These are phyloP conservation scores for Salix arbutifolia DNA, from an alignment of 345 rosid genomes.

Conservation along the genomic window DNA sequence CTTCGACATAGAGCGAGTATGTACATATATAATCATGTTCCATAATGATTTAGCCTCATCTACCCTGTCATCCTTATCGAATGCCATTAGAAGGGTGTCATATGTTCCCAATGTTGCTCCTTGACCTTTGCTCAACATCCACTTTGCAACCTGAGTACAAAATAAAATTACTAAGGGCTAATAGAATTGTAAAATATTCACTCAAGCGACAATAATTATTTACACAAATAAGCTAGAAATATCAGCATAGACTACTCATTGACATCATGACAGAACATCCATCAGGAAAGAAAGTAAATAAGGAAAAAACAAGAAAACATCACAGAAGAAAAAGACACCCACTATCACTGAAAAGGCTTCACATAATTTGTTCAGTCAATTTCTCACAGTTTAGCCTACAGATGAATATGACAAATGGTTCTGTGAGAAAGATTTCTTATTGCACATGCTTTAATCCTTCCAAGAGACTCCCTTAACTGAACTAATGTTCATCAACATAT, in stretches of 20 bases:
- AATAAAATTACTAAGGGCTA: neutral
- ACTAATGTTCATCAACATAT: neutral
- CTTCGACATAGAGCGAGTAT: conserved; percentile 75
- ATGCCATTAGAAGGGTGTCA: conserved; percentile 71
- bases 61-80: conserved; percentile 68
- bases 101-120: conserved; percentile 87
- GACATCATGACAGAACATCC: too few relatives aligned
- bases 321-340: too few relatives aligned
- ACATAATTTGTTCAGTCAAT: too few relatives aligned
- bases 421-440: neutral
- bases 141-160: conserved; percentile 66
- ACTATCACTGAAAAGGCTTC: too few relatives aligned
- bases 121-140: conserved; percentile 97
- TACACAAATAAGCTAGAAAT: neutral
- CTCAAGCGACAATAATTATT: neutral
- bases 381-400: too few relatives aligned
- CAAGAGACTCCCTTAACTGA: neutral
- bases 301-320: too few relatives aligned
- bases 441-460: neutral
- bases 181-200: conserved; percentile 3
- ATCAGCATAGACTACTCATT: too few relatives aligned
- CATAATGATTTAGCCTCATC: conserved; percentile 82
- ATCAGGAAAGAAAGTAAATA: too few relatives aligned
- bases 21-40: conserved; percentile 74
- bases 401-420: too few relatives aligned